Percentiles rank a stretch among this genome's conserved stretches.
phyloP scores from a whole-genome alignment of 176 grass and related monocot genomes.

The Ampelocalamus luodianensis region DNA sequence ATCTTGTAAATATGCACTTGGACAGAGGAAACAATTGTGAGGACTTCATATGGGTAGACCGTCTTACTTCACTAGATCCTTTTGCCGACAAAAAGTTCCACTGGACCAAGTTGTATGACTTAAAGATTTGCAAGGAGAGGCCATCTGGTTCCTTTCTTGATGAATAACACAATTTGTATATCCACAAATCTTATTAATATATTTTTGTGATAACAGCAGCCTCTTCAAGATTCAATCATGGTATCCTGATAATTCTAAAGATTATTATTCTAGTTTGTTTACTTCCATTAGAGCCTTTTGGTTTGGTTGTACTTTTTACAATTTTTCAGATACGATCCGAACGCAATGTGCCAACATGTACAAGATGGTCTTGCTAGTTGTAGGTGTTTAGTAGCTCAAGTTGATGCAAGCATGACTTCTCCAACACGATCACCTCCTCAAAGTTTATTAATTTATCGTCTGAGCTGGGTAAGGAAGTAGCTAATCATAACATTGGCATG shows the following conservation, averaged over 20 bases:
- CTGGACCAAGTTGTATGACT: constrained; percentile 19
- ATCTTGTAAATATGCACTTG: neutral
- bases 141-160: neutral
- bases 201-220: neutral
- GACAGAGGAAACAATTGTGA: neutral
- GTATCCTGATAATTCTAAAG: constrained; percentile 32
- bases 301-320: constrained; percentile 29
- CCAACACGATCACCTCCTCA: constrained; percentile 4
- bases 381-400: constrained; percentile 21
- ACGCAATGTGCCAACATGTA: constrained; percentile 35
- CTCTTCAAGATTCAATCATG: constrained; percentile 10
- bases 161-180: neutral
- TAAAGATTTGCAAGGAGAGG: neutral
- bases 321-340: constrained; percentile 25
- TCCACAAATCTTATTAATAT: neutral
- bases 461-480: constrained; percentile 1
- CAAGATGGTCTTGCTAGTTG: neutral
- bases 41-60: neutral
- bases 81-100: neutral
- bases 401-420: constrained; percentile 41
- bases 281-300: constrained; percentile 25
- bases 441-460: neutral
- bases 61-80: constrained; percentile 3
- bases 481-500: constrained; percentile 43
- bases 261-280: constrained; percentile 27